These are phyloP conservation scores for Rhodotorula babjevae DNA, from an alignment of 768 basidiomycete species.

Conservation along the genomic window DNA sequence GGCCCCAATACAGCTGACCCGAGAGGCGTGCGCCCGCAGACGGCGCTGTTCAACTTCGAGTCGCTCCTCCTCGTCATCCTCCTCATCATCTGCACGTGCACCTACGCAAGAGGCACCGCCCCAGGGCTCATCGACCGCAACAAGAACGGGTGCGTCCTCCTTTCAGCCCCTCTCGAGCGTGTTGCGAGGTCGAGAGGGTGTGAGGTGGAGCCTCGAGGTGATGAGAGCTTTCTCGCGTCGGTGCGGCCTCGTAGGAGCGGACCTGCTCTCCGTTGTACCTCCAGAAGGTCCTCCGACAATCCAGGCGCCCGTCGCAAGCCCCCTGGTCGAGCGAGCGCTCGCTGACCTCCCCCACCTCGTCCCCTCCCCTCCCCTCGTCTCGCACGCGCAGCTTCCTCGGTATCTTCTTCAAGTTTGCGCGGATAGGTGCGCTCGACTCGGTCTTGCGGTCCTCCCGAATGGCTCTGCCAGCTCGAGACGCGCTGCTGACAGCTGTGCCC, in stretches of 20 bases:
- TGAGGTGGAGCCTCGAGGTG: background rate
- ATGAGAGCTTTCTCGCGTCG: background rate
- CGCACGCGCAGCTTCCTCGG: conserved; percentile 68
- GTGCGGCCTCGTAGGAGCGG: no score
- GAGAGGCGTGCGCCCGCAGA: conserved; percentile 50
- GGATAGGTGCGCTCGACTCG: conserved; percentile 65
- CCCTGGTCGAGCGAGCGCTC: no score
- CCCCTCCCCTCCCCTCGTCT: background rate
- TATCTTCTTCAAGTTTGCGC: conserved; percentile 88
- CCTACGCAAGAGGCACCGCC: conserved; percentile 83
- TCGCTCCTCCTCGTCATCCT: conserved; percentile 89
- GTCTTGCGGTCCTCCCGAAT: no score
- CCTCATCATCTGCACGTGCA: conserved; percentile 92
- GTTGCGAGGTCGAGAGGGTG: background rate
- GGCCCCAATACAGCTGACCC: background rate
- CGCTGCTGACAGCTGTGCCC: background rate
- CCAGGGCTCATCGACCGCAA: conserved; percentile 88
- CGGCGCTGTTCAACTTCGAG: conserved; percentile 97
- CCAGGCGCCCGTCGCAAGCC: no score
- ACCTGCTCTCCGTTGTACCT: no score
- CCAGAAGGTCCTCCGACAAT: no score
- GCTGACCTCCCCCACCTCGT: background rate
- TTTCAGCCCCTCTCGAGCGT: background rate
- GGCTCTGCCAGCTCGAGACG: no score
- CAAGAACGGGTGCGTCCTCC: conserved; percentile 70